Conservation (phyloP, 106 monocot genomes). For the Phalaenopsis equestris region DNA sequence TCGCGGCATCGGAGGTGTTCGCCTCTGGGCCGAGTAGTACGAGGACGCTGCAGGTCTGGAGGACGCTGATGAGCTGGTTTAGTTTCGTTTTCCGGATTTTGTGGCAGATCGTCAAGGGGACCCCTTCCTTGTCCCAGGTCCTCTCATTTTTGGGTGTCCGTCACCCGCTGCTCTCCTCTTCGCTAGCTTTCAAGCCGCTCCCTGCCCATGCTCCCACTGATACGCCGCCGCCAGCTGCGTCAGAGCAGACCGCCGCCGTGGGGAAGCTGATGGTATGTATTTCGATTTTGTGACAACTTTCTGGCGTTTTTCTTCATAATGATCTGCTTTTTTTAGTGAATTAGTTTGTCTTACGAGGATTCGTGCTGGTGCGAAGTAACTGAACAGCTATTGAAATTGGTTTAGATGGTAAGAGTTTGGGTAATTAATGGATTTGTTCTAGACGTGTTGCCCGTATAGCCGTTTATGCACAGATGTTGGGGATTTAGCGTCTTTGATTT, state of each 20-base stretch:
- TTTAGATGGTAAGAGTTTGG: background rate
- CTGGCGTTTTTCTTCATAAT: background rate
- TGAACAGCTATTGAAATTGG: background rate
- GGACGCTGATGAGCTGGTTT: conserved; percentile 36
- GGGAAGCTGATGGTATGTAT: conserved; percentile 34
- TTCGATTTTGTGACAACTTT: background rate
- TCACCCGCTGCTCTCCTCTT: conserved; percentile 29
- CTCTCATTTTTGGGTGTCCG: conserved; percentile 47
- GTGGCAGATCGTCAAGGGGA: conserved; percentile 43
- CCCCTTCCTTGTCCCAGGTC: conserved; percentile 41
- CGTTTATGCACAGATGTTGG: too few relatives aligned
- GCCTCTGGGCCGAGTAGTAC: conserved; percentile 3
- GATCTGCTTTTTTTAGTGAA: background rate
- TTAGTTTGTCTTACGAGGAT: background rate
- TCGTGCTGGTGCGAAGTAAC: background rate
- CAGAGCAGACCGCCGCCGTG: conserved; percentile 2
- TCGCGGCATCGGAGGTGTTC: conserved; percentile 19
- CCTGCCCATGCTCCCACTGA: conserved; percentile 22
- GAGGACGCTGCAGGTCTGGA: conserved; percentile 28
- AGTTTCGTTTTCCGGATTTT: conserved; percentile 28
- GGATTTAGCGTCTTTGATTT: too few relatives aligned
- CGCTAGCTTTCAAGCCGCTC: conserved; percentile 34
- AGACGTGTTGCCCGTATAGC: too few relatives aligned
- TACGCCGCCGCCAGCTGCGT: conserved; percentile 15
- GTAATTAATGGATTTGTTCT: background rate